Evolutionary conservation across 352 stramenopile genomes (phyloP).

Genomic region (Phytophthora sansomeana): DNA sequence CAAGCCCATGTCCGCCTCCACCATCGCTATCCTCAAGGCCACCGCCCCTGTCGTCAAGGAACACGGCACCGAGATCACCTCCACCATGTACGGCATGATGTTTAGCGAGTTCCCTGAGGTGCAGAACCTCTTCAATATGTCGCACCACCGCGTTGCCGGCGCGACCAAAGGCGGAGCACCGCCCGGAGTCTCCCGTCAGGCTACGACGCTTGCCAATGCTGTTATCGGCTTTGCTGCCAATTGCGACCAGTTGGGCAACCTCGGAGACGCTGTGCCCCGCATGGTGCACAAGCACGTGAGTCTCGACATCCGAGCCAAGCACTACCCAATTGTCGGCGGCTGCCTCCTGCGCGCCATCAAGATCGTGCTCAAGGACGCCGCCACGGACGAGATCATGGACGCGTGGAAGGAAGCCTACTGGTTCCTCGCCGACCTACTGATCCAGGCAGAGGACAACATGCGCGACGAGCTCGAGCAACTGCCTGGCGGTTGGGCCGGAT

Average conservation of each 20-base stretch:
- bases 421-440: constrained; percentile 69
- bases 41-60: constrained; percentile 70
- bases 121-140: constrained; percentile 77
- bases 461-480: constrained; percentile 42
- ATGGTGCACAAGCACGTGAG: constrained; percentile 75
- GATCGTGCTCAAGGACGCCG: constrained; percentile 54
- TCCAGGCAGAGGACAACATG: constrained; percentile 56
- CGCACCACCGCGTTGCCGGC: constrained; percentile 60
- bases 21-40: constrained; percentile 67
- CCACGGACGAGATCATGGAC: constrained; percentile 64
- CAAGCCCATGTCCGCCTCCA: constrained; percentile 44
- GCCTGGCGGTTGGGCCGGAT: constrained; percentile 62
- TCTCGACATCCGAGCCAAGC: constrained; percentile 67
- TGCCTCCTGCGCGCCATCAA: constrained; percentile 69
- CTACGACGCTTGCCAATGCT: constrained; percentile 57
- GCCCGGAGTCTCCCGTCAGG: constrained; percentile 46
- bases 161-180: constrained; percentile 36
- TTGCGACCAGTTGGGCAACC: constrained; percentile 60
- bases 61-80: constrained; percentile 69
- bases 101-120: constrained; percentile 71
- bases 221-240: constrained; percentile 72
- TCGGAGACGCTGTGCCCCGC: constrained; percentile 56
- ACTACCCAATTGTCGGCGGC: constrained; percentile 71
- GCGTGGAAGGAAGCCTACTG: constrained; percentile 68
- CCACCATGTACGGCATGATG: constrained; percentile 76